phyloP scores from a whole-genome alignment of 2,329 filamentous ascomycete species.

The Fusarium bulbicola region DNA sequence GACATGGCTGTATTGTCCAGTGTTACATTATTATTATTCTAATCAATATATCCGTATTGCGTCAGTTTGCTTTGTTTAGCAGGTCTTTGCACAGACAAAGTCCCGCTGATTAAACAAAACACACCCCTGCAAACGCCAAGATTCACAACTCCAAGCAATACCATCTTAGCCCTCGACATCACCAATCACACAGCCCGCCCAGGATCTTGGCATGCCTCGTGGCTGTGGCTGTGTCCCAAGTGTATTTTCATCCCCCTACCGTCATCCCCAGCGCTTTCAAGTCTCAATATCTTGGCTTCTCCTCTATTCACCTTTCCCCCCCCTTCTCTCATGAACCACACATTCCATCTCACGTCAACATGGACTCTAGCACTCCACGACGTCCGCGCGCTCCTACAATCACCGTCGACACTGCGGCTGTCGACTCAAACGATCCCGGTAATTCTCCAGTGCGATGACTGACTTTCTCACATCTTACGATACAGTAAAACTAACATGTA shows the following conservation, averaged over 20 bases:
- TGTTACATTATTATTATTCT: not conserved
- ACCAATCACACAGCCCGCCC: conserved; percentile 9
- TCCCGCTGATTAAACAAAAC: not conserved
- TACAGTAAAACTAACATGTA: not conserved
- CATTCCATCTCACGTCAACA: not conserved
- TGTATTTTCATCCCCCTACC: conserved; percentile 15
- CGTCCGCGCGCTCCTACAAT: conserved; percentile 33
- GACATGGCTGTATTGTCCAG: not conserved
- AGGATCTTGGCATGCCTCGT: conserved; percentile 17
- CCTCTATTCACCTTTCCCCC: not conserved
- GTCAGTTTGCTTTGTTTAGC: not conserved
- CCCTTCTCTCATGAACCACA: not conserved
- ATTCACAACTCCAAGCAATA: not conserved
- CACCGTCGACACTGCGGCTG: conserved; percentile 33
- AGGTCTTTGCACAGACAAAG: not conserved
- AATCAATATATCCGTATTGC: not conserved
- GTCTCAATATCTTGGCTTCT: conserved; percentile 20
- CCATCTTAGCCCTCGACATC: not conserved
- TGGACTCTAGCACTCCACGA: conserved; percentile 25
- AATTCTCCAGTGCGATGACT: conserved; percentile 33
- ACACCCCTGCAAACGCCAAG: conserved; percentile 1
- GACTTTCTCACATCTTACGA: not conserved
- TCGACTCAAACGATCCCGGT: conserved; percentile 31
- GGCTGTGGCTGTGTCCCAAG: conserved; percentile 30
- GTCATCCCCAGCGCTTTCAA: not conserved